Evolutionary conservation across 2,329 filamentous ascomycete species (phyloP).

Genomic region (Alternaria incomplexa): DNA sequence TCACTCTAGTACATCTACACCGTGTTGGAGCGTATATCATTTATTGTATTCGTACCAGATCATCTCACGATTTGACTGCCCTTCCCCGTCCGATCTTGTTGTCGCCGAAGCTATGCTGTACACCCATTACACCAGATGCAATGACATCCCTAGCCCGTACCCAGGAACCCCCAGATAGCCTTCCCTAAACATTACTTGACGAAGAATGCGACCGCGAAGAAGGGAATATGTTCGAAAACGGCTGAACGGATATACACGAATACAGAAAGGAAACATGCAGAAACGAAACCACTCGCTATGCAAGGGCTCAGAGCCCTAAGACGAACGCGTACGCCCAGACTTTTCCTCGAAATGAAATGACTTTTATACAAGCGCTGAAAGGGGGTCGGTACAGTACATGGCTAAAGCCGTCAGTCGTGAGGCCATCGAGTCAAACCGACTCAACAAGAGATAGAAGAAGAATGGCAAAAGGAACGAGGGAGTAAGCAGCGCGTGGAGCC

Average conservation of each 20-base stretch:
- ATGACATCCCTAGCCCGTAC: constrained; percentile 21
- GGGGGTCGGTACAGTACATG: constrained; percentile 45
- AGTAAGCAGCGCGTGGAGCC: neutral
- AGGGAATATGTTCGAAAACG: constrained; percentile 29
- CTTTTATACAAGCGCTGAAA: constrained; percentile 48
- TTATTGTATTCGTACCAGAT: constrained; percentile 14
- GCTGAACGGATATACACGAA: constrained; percentile 32
- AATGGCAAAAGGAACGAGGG: constrained; percentile 9
- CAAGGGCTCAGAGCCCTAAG: constrained; percentile 40
- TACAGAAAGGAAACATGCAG: constrained; percentile 42
- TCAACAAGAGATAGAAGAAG: constrained; percentile 20
- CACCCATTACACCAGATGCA: constrained; percentile 28
- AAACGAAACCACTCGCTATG: constrained; percentile 47
- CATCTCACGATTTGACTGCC: constrained; percentile 14
- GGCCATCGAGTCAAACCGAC: constrained; percentile 20
- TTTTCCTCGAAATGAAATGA: constrained; percentile 45
- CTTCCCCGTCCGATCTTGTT: constrained; percentile 13
- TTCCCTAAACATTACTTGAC: constrained; percentile 36
- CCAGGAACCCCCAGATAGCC: constrained; percentile 30
- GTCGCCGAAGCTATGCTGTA: constrained; percentile 24
- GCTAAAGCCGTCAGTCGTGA: constrained; percentile 47
- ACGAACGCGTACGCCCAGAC: constrained; percentile 41
- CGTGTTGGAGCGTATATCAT: constrained; percentile 10
- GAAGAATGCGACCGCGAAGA: constrained; percentile 31
- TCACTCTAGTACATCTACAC: neutral